phyloP scores from a whole-genome alignment of 202 grass and related monocot species.

The Eragrostis tef region DNA sequence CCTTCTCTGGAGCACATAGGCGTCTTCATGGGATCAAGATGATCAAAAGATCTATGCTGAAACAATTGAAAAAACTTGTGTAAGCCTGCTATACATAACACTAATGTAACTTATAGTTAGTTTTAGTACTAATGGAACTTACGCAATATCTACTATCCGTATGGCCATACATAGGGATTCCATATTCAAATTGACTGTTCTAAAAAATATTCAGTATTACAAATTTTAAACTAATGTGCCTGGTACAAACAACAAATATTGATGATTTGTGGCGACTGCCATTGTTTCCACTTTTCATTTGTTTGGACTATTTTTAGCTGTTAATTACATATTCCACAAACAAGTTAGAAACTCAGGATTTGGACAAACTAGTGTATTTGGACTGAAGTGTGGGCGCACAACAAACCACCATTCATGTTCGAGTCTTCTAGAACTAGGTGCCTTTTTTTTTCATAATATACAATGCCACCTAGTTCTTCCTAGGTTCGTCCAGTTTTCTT shows the following conservation, averaged over 20 bases:
- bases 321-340: slow-evolving; percentile 24
- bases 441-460: neutral
- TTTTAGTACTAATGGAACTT: slow-evolving; percentile 19
- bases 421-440: neutral
- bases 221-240: neutral
- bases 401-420: neutral
- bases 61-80: slow-evolving; percentile 37
- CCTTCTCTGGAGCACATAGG: slow-evolving; percentile 59
- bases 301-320: slow-evolving; percentile 28
- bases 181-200: neutral
- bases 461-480: neutral
- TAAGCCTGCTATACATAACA: slow-evolving; percentile 21
- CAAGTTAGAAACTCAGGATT: slow-evolving; percentile 6
- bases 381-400: neutral
- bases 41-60: slow-evolving; percentile 89
- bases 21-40: slow-evolving; percentile 68
- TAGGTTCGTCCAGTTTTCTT: neutral
- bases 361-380: neutral
- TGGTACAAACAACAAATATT: slow-evolving; percentile 4
- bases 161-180: neutral
- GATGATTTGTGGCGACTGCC: neutral
- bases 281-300: slow-evolving; percentile 24
- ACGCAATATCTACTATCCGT: slow-evolving; percentile 10
- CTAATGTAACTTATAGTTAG: neutral
- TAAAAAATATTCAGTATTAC: neutral